A percentile compares a stretch with the other conserved stretches of the same genome.
Conservation (phyloP, 2,329 filamentous ascomycete genomes). For the Paraphaeosphaeria sporulosa region DNA sequence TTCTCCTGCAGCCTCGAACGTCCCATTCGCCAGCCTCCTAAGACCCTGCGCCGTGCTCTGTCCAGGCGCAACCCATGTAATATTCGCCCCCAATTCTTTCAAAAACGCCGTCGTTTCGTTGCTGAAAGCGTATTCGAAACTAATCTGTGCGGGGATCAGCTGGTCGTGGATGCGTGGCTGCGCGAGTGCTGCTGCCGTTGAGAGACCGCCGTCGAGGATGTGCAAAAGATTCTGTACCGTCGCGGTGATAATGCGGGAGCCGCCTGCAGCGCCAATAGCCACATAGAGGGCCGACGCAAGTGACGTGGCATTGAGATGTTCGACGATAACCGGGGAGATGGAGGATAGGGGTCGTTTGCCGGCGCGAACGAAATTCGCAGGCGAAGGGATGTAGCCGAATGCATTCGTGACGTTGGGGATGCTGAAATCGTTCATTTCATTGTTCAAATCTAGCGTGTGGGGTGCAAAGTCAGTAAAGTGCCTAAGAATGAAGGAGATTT, state of each 20-base stretch:
- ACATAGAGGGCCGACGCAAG: conserved; percentile 63
- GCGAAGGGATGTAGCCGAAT: conserved; percentile 84
- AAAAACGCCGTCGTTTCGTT: conserved; percentile 70
- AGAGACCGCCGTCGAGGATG: conserved; percentile 71
- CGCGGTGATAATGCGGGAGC: conserved; percentile 81
- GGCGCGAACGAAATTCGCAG: conserved; percentile 81
- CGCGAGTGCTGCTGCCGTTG: conserved; percentile 67
- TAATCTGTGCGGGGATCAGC: conserved; percentile 73
- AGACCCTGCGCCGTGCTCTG: conserved; percentile 77
- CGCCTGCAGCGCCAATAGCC: conserved; percentile 78
- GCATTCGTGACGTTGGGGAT: conserved; percentile 79
- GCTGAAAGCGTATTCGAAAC: conserved; percentile 74
- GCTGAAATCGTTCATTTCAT: conserved; percentile 69
- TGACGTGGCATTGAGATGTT: conserved; percentile 64
- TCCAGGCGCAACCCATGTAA: conserved; percentile 71
- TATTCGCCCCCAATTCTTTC: conserved; percentile 71
- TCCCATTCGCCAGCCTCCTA: conserved; percentile 66
- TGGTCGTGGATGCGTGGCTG: conserved; percentile 82
- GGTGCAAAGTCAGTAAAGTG: too few relatives aligned
- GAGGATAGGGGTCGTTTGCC: conserved; percentile 84
- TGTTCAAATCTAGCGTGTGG: conserved; percentile 36
- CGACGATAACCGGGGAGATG: conserved; percentile 80
- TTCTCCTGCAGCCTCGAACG: conserved; percentile 80
- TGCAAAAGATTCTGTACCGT: conserved; percentile 78
- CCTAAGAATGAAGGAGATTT: too few relatives aligned